Evolutionary conservation across 164 flowering plant species (phyloP), one percentile per base, ranked within the genome.

Genomic region (Berberis vulgaris): DNA sequence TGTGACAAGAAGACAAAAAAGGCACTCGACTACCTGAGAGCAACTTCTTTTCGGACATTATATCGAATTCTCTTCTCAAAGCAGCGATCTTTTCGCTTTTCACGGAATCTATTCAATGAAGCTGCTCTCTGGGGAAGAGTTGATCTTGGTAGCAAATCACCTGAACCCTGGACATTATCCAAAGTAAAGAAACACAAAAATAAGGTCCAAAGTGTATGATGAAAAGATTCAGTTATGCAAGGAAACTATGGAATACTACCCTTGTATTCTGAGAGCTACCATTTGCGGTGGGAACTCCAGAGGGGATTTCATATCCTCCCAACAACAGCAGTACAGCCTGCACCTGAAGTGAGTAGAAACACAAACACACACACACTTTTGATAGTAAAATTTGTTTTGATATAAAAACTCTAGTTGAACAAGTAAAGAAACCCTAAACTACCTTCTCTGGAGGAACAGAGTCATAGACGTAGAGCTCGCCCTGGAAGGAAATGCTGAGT

Each of bases 21-120:
- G 26, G 26, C 49, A 62, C 12, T 45, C 65, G 43, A 4, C 57
- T 53, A 87, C 94, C 90, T 81, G 44, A 78, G 77, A 6, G 94
- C 90, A 63, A 82, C 94, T 73, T 87, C 90, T 73, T 87, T 78
- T 60, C 90, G 82, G 52, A 84, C 83, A 61, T 43, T 73, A 67
- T 85, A 87, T 38, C 88, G 88, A n/a, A 83, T 80, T 76, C 85
- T 87, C 71, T 87, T 87, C 6, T 82, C 94, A 75, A 78, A 87
- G 69, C 83, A 81, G 43, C 88, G 72, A 49, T 85, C 91, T 75
- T 87, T 87, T 59, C 87, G 83, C 76, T 87, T 85, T 67, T 87
- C 87, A 49, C 86, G 67, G 60, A 84, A 87, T 66, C 89, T 81
- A 67, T 56, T 78, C 53, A 85, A 70, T 62, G 91, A 84, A 65